These are phyloP conservation scores for Cercospora sp. DNA, from an alignment of 2,329 filamentous ascomycete species.

Conservation along the genomic window DNA sequence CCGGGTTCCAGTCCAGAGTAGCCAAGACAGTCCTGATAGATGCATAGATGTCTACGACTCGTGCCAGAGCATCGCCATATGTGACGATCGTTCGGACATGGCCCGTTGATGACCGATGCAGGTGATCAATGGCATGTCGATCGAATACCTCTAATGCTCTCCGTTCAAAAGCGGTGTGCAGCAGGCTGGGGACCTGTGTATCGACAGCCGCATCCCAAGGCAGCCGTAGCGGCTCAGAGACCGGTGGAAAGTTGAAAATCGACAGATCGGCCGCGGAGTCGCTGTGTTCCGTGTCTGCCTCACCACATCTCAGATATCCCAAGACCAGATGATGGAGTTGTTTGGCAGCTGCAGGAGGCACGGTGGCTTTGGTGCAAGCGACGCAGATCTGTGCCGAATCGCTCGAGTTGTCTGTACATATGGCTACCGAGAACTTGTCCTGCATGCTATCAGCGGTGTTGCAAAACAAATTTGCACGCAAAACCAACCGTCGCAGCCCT, in stretches of 20 bases:
- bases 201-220: neutral
- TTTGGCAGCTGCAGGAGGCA: neutral
- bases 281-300: too few relatives aligned
- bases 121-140: neutral
- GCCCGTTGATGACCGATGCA: neutral
- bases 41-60: neutral
- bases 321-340: neutral
- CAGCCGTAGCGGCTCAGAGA: neutral
- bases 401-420: neutral
- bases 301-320: neutral
- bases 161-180: neutral
- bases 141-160: neutral
- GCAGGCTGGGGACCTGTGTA: neutral
- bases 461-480: too few relatives aligned
- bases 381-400: neutral
- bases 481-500: too few relatives aligned
- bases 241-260: neutral
- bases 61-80: neutral
- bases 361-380: neutral
- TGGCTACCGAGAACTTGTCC: neutral
- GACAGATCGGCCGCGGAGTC: neutral
- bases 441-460: too few relatives aligned
- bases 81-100: neutral
- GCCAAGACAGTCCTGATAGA: neutral
- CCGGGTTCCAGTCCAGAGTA: too few relatives aligned